A percentile compares a stretch with the other conserved stretches of the same genome.
Evolutionary conservation across 441 rosid species (phyloP).

Genomic region (Pelargonium cotyledonis): DNA sequence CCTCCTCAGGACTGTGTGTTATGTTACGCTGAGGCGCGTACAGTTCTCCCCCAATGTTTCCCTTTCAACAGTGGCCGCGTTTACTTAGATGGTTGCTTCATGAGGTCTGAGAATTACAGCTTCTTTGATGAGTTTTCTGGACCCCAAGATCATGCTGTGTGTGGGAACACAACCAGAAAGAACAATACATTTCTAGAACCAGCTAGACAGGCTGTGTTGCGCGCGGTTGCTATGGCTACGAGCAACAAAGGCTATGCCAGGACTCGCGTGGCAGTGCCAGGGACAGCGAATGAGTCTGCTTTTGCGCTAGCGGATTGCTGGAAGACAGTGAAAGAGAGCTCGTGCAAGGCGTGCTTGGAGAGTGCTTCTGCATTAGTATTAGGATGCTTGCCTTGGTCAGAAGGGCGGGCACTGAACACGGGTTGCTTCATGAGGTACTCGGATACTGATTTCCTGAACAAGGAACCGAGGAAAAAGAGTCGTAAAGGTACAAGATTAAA

Average conservation of each 20-base stretch:
- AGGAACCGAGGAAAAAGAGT: conserved; percentile 35
- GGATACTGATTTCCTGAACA: conserved; percentile 63
- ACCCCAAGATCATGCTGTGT: conserved; percentile 44
- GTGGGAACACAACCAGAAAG: conserved; percentile 57
- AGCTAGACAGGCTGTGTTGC: conserved; percentile 39
- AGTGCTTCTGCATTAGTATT: conserved; percentile 53
- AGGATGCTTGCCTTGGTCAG: conserved; percentile 75
- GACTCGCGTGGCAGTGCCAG: conserved; percentile 29
- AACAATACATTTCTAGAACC: conserved; percentile 30
- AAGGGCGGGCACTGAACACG: conserved; percentile 73
- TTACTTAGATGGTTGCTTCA: conserved; percentile 88
- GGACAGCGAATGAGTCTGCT: conserved; percentile 36
- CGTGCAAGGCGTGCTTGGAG: conserved; percentile 63
- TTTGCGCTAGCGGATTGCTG: conserved; percentile 79
- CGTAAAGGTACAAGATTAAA: conserved; percentile 45
- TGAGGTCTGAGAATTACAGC: conserved; percentile 80
- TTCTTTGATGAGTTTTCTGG: conserved; percentile 66
- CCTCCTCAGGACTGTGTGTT: conserved; percentile 67
- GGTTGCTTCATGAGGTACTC: conserved; percentile 90
- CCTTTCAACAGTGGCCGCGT: conserved; percentile 69
- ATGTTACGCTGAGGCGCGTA: conserved; percentile 85
- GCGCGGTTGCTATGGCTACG: conserved; percentile 41
- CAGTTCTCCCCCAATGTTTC: conserved; percentile 81
- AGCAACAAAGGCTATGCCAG: conserved; percentile 45
- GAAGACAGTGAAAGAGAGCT: conserved; percentile 54